Base-by-base conservation (phyloP, 192 early-diverging fungal species). In the Thoreauomyces humboldtii region DNA sequence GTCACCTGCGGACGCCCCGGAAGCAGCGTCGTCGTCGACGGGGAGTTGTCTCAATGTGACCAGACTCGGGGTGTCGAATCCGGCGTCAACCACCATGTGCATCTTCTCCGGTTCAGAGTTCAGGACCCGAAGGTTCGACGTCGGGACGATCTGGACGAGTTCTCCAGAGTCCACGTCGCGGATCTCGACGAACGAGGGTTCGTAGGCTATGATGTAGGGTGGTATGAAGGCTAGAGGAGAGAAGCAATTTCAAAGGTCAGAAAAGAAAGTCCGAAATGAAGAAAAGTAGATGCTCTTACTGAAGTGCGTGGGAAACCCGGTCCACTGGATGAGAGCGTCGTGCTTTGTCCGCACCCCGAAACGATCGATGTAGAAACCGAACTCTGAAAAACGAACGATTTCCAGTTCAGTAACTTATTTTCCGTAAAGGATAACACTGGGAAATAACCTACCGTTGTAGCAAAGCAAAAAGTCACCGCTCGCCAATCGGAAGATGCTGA, bases 331-430 rank as follows among this genome's bases (percentile, higher is more conserved):
- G 46, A 91, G 78, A 87, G 86, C 91, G 61, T 92, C 85, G 5
- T 77, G 69, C 28, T 88, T 72, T 29, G 89, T 74, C 27, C 91
- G 75, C 47, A 86, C 78, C 44, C 95, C 95, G 64, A 86, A 83
- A 63, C 89, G 88, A 73, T 96, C 90, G 38, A 98, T 88, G 68
- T 88, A 96, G 65, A 98, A 96, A 2, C 88, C 91, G 73, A 93
- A 88, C 73, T 93, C 93, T 91, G 69, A 36, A 14, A 36, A 43
- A 12, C 32, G 35, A 28, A 58, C n/a, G n/a, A n/a, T n/a, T n/a
- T n/a, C n/a, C n/a, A n/a, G n/a, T n/a, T n/a, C n/a, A n/a, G n/a
- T n/a, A n/a, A n/a, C n/a, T n/a, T n/a, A n/a, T n/a, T n/a, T n/a
- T n/a, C n/a, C n/a, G n/a, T n/a, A n/a, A n/a, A n/a, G n/a, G n/a